Evolutionary conservation across 352 stramenopile genomes (phyloP).

Genomic region (Phytophthora tubulina): DNA sequence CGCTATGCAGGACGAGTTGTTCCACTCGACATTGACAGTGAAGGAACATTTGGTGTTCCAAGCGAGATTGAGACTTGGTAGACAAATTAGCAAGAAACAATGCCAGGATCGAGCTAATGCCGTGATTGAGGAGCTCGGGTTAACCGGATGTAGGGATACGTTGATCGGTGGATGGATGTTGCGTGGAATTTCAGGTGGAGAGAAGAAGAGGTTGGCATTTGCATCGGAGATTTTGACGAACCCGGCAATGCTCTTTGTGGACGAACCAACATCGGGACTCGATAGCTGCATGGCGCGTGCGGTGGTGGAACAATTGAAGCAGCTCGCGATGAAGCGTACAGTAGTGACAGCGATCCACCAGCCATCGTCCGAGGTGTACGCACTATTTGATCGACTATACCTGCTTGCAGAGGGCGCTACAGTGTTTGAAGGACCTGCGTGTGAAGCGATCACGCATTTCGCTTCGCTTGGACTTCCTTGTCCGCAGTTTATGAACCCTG

Average conservation of each 20-base stretch:
- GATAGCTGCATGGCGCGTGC: slow-evolving; percentile 58
- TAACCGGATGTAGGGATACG: slow-evolving; percentile 52
- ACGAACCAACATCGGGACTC: slow-evolving; percentile 77
- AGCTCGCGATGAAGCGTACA: slow-evolving; percentile 78
- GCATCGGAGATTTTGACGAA: slow-evolving; percentile 82
- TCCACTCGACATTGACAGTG: slow-evolving; percentile 90
- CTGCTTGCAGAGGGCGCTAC: slow-evolving; percentile 47
- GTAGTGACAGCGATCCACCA: slow-evolving; percentile 88
- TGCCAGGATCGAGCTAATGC: slow-evolving; percentile 42
- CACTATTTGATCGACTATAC: slow-evolving; percentile 51
- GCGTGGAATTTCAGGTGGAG: slow-evolving; percentile 76
- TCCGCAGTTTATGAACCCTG: slow-evolving; percentile 55
- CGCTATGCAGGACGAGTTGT: slow-evolving; percentile 90
- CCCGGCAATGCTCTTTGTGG: slow-evolving; percentile 79
- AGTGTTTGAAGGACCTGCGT: slow-evolving; percentile 47
- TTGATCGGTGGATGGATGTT: slow-evolving; percentile 56
- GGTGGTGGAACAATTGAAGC: slow-evolving; percentile 55
- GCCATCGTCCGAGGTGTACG: slow-evolving; percentile 68
- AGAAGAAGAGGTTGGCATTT: slow-evolving; percentile 84
- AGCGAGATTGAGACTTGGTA: slow-evolving; percentile 74
- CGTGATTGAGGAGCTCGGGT: slow-evolving; percentile 58
- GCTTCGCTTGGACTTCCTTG: slow-evolving; percentile 41
- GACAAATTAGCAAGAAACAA: slow-evolving; percentile 25
- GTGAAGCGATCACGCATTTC: slow-evolving; percentile 46
- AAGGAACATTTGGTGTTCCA: slow-evolving; percentile 87